Conservation (phyloP, 495 filamentous ascomycete species). For the Penicillium argentinense region DNA sequence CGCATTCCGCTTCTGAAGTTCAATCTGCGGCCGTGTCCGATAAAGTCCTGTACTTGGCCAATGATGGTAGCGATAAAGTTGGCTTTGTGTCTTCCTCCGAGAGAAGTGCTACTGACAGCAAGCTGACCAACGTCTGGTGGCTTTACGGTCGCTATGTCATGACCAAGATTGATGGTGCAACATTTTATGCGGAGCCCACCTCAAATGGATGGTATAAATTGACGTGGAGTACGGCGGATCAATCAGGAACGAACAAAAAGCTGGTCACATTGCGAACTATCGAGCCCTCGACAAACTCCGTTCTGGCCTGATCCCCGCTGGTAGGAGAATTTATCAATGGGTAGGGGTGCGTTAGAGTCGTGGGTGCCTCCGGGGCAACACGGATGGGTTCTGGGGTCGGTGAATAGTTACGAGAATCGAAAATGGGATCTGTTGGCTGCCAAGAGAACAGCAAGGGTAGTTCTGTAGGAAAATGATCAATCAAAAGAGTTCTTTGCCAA, state of each 20-base stretch:
- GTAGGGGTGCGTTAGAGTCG: not conserved
- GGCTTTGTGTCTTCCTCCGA: conserved; percentile 1
- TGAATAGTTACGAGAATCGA: conserved; percentile 1
- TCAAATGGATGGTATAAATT: conserved; percentile 10
- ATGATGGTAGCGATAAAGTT: conserved; percentile 2
- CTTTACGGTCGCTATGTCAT: conserved; percentile 18
- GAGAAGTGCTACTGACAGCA: not conserved
- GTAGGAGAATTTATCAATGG: not conserved
- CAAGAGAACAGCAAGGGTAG: not conserved
- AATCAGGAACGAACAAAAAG: conserved; percentile 2
- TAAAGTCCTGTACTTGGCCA: conserved; percentile 7
- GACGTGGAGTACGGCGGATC: conserved; percentile 13
- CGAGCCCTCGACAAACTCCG: conserved; percentile 14
- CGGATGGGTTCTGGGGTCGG: not conserved
- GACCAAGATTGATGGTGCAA: conserved; percentile 9
- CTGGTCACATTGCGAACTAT: conserved; percentile 16
- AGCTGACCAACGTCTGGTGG: conserved; percentile 17
- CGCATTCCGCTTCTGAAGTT: conserved; percentile 1
- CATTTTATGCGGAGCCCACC: conserved; percentile 12
- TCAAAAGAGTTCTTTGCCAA: not conserved
- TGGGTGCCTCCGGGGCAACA: too few relatives aligned
- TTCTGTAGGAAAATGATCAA: not conserved
- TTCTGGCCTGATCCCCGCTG: conserved; percentile 6
- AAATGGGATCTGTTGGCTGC: not conserved
- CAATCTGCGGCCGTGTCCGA: conserved; percentile 1